Evolutionary conservation across 345 rosid species (phyloP).

Genomic region (Psidium guajava): DNA sequence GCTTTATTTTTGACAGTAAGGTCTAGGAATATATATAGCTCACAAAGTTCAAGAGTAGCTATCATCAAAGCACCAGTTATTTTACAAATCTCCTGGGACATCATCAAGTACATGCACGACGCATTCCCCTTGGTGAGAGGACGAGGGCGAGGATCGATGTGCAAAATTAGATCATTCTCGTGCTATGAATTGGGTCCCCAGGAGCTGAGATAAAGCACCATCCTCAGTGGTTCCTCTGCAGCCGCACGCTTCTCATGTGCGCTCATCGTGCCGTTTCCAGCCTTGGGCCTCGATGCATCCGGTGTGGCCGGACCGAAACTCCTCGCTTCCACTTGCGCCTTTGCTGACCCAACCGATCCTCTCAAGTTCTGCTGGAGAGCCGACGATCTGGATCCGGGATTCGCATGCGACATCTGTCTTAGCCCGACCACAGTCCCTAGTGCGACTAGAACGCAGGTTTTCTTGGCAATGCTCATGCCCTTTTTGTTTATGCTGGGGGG

Average conservation of each 20-base stretch:
- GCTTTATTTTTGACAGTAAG: not conserved
- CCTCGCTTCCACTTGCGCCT: not conserved
- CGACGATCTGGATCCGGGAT: constrained; percentile 5
- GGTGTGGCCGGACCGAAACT: not conserved
- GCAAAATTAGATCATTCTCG: not conserved
- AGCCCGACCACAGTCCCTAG: constrained; percentile 7
- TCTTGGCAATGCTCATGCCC: not conserved
- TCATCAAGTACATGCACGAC: not conserved
- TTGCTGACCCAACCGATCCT: not conserved
- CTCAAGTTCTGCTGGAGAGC: not conserved
- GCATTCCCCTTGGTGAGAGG: not conserved
- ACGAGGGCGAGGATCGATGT: not conserved
- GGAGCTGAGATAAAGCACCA: constrained; percentile 15
- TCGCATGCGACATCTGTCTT: constrained; percentile 1
- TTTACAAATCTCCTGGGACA: not conserved
- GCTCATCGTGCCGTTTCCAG: not conserved
- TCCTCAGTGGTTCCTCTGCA: constrained; percentile 10
- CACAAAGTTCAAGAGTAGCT: not conserved
- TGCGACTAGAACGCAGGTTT: constrained; percentile 8
- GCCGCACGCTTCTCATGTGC: not conserved
- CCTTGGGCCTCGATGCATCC: not conserved
- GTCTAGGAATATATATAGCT: not conserved
- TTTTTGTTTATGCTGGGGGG: not conserved
- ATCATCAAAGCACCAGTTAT: not conserved
- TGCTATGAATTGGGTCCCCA: constrained; percentile 10